These are phyloP conservation scores for Pestalotiopsis sp. DNA, from an alignment of 2,329 filamentous ascomycete species.

Conservation along the genomic window DNA sequence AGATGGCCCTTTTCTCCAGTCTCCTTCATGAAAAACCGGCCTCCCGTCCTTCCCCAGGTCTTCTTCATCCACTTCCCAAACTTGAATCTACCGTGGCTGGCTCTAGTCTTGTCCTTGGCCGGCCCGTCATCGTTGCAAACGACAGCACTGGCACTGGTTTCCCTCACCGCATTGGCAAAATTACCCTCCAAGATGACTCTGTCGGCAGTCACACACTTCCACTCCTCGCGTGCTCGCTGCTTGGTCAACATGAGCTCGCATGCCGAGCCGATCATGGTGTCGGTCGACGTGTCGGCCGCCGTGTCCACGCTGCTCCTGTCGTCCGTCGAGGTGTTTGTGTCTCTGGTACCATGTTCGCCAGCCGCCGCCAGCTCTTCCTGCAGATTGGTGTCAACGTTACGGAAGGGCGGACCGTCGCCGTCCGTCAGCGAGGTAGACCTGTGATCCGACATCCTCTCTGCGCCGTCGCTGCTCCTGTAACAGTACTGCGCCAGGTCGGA, in stretches of 20 bases:
- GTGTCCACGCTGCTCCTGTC: not conserved
- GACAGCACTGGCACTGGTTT: not conserved
- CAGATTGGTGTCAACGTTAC: not conserved
- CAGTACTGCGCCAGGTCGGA: slow-evolving; percentile 6
- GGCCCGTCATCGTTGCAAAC: not conserved
- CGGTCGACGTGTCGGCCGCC: not conserved
- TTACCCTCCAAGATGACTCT: not conserved
- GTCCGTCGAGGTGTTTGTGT: not conserved
- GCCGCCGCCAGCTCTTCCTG: slow-evolving; percentile 5
- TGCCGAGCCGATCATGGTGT: not conserved
- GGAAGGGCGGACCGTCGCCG: not conserved
- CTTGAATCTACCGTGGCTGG: not conserved
- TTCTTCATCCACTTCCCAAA: slow-evolving; percentile 1
- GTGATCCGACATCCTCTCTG: not conserved
- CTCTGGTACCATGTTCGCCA: not conserved
- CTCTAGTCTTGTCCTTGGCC: not conserved
- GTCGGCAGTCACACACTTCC: not conserved
- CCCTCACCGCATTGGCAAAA: not conserved
- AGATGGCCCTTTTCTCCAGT: not conserved
- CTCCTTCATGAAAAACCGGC: not conserved
- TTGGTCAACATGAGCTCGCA: not conserved
- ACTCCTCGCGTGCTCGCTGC: not conserved
- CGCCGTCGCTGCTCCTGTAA: not conserved
- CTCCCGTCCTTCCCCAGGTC: not conserved
- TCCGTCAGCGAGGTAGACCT: slow-evolving; percentile 10